These are phyloP conservation scores for Drechslera avenae DNA, from an alignment of 2,329 filamentous ascomycete genomes.

Conservation along the genomic window DNA sequence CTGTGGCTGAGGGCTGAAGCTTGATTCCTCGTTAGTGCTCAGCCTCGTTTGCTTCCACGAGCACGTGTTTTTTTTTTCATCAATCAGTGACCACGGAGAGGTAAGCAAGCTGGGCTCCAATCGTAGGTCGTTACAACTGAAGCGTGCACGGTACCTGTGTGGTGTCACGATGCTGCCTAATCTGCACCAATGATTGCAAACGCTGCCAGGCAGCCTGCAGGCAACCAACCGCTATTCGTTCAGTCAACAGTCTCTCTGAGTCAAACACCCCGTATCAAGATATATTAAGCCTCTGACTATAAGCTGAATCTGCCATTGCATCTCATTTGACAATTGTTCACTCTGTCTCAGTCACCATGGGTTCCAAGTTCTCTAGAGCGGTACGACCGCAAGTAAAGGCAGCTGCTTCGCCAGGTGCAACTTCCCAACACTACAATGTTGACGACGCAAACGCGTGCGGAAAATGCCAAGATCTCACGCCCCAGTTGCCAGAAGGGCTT, in stretches of 20 bases:
- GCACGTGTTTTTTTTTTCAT: not conserved
- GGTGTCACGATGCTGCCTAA: not conserved
- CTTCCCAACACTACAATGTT: slow-evolving; percentile 18
- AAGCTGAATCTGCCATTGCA: slow-evolving; percentile 7
- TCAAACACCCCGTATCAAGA: slow-evolving; percentile 17
- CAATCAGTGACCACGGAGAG: not conserved
- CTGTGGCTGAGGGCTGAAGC: slow-evolving; percentile 4
- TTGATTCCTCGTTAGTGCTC: not conserved
- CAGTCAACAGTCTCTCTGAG: slow-evolving; percentile 29
- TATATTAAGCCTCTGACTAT: not conserved
- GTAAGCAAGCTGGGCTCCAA: not conserved
- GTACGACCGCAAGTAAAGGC: slow-evolving; percentile 24
- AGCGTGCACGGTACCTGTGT: slow-evolving; percentile 2
- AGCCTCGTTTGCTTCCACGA: not conserved
- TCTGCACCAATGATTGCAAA: slow-evolving; percentile 24
- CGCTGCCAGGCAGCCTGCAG: slow-evolving; percentile 34
- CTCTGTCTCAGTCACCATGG: slow-evolving; percentile 25
- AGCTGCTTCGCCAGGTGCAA: slow-evolving; percentile 19
- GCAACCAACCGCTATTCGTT: slow-evolving; percentile 32
- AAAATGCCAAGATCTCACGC: slow-evolving; percentile 14
- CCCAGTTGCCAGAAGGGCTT: not conserved
- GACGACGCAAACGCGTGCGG: slow-evolving; percentile 15
- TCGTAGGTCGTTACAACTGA: not conserved
- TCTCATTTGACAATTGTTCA: not conserved
- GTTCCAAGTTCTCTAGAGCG: slow-evolving; percentile 34